These are phyloP conservation scores for Chalciporus piperatus DNA, from an alignment of 768 basidiomycete species.

Conservation along the genomic window DNA sequence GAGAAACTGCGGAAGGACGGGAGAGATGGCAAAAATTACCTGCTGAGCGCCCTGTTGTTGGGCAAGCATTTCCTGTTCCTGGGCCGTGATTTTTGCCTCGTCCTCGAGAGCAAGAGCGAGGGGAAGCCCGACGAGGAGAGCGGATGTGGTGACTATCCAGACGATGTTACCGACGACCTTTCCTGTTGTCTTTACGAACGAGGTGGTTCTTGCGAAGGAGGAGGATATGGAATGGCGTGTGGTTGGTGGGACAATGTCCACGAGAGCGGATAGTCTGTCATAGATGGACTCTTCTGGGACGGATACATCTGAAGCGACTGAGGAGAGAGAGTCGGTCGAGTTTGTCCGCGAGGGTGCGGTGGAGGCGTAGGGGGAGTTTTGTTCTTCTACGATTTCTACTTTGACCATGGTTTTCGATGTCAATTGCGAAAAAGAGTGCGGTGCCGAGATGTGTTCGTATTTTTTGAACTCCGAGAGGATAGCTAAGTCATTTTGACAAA, in stretches of 20 bases:
- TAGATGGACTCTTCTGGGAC: conserved; percentile 76
- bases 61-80: conserved; percentile 91
- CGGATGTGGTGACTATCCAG: conserved; percentile 94
- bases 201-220: conserved; percentile 55
- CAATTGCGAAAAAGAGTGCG: conserved; percentile 19
- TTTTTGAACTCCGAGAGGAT: conserved; percentile 26
- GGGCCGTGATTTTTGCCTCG: conserved; percentile 90
- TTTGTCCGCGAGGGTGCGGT: conserved; percentile 71
- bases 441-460: conserved; percentile 24
- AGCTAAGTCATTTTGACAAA: not conserved
- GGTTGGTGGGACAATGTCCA: conserved; percentile 92
- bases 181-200: conserved; percentile 62
- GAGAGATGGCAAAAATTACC: conserved; percentile 43
- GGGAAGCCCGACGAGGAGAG: conserved; percentile 90
- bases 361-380: conserved; percentile 72
- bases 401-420: conserved; percentile 74
- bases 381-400: conserved; percentile 84
- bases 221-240: conserved; percentile 76
- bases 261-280: conserved; percentile 87
- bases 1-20: conserved; percentile 5
- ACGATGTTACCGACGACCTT: conserved; percentile 84
- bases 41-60: conserved; percentile 93
- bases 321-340: conserved; percentile 71
- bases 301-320: conserved; percentile 68
- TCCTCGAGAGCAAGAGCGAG: conserved; percentile 92